phyloP scores from a whole-genome alignment of 1,284 basidiomycete genomes.

The Naganishia sp. region DNA sequence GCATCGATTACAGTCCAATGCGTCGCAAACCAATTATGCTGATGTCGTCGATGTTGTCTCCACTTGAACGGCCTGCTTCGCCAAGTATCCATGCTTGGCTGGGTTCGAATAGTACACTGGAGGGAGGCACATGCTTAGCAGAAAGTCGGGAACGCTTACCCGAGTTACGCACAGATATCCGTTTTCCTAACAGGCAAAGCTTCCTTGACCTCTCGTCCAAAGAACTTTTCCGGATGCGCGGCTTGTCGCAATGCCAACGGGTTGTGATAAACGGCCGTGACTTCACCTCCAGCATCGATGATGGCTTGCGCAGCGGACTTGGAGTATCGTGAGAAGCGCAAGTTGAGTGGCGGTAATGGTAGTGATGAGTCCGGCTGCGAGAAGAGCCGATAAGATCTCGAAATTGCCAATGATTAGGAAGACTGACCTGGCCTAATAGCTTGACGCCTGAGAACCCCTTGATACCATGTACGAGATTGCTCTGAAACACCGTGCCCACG shows the following conservation, averaged over 20 bases:
- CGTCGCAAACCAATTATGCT: background rate
- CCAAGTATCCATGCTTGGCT: constrained; percentile 53
- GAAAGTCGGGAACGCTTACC: constrained; percentile 32
- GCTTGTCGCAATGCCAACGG: constrained; percentile 76
- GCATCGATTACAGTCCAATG: background rate
- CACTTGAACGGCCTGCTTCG: constrained; percentile 35
- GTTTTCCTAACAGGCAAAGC: constrained; percentile 79
- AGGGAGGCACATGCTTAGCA: constrained; percentile 27
- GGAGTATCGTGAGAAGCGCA: constrained; percentile 82
- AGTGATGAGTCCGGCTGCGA: constrained; percentile 59
- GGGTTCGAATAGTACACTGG: constrained; percentile 54
- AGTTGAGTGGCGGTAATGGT: constrained; percentile 66
- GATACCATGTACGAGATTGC: constrained; percentile 83
- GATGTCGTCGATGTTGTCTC: constrained; percentile 1
- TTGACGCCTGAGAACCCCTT: constrained; percentile 79
- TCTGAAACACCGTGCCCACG: constrained; percentile 76
- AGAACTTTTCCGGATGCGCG: constrained; percentile 60
- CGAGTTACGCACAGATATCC: constrained; percentile 69
- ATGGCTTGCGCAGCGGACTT: constrained; percentile 82
- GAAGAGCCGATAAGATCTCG: constrained; percentile 22
- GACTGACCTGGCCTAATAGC: constrained; percentile 72
- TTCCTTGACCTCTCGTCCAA: constrained; percentile 63
- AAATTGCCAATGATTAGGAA: constrained; percentile 8
- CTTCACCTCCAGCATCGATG: constrained; percentile 75
- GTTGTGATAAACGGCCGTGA: constrained; percentile 93